Evolutionary conservation across 2,329 filamentous ascomycete species (phyloP).

Genomic region (Stenocarpella maydis): DNA sequence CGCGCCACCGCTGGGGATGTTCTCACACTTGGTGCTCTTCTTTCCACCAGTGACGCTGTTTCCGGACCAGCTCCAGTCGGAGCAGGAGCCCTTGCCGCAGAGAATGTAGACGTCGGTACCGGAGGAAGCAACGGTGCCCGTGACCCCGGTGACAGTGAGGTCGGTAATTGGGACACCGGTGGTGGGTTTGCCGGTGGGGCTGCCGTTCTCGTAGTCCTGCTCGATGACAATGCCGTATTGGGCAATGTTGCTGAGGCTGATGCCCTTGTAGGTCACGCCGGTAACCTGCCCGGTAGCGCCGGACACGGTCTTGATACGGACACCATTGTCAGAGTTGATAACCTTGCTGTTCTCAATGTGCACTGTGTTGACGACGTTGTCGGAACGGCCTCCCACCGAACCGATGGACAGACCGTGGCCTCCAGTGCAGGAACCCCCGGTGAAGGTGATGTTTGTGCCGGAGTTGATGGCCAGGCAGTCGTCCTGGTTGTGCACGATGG

Average conservation of each 20-base stretch:
- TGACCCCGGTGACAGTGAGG: slow-evolving; percentile 53
- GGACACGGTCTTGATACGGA: slow-evolving; percentile 58
- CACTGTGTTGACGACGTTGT: slow-evolving; percentile 62
- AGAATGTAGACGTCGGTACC: slow-evolving; percentile 60
- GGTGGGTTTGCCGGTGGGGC: slow-evolving; percentile 53
- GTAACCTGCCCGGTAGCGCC: slow-evolving; percentile 55
- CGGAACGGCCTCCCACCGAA: slow-evolving; percentile 54
- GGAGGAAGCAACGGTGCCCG: slow-evolving; percentile 44
- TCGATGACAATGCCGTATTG: slow-evolving; percentile 50
- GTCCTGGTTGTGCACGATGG: slow-evolving; percentile 66
- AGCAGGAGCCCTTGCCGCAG: slow-evolving; percentile 60
- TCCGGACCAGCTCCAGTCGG: slow-evolving; percentile 60
- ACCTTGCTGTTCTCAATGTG: slow-evolving; percentile 58
- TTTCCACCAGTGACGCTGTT: slow-evolving; percentile 59
- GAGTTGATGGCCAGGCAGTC: slow-evolving; percentile 68
- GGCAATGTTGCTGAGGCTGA: slow-evolving; percentile 32
- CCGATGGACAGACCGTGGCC: slow-evolving; percentile 55
- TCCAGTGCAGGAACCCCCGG: slow-evolving; percentile 53
- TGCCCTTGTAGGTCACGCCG: slow-evolving; percentile 42
- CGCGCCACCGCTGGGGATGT: slow-evolving; percentile 31
- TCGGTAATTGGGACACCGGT: slow-evolving; percentile 61
- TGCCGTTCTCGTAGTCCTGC: slow-evolving; percentile 48
- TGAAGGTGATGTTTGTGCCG: slow-evolving; percentile 57
- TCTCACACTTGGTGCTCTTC: slow-evolving; percentile 36
- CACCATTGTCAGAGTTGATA: slow-evolving; percentile 61